A percentile compares a stretch with the other conserved stretches of the same genome.
These are phyloP conservation scores for Cenococcum geophilum DNA, from an alignment of 495 filamentous ascomycete species.

Conservation along the genomic window DNA sequence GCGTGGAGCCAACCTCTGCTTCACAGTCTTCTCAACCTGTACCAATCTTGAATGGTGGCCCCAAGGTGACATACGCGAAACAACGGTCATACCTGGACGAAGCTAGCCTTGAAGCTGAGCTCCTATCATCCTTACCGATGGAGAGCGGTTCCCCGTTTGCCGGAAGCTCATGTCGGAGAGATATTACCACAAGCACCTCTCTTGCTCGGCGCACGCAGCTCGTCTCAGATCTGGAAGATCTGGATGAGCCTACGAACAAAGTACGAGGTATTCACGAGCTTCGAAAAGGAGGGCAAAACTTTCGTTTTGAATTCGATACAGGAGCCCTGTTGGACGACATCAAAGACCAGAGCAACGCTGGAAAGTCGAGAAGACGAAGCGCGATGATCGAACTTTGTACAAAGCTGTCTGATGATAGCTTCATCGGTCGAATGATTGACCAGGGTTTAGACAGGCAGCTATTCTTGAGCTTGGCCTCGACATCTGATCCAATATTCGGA, in stretches of 20 bases:
- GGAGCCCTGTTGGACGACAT: constrained; percentile 83
- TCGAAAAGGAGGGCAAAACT: constrained; percentile 76
- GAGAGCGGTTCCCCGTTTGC: constrained; percentile 10
- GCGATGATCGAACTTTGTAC: constrained; percentile 52
- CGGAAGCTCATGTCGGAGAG: constrained; percentile 7
- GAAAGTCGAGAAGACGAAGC: constrained; percentile 45
- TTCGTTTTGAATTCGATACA: constrained; percentile 71
- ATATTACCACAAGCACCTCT: not conserved
- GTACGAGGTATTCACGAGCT: constrained; percentile 85
- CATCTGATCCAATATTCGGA: constrained; percentile 44
- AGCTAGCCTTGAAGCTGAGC: constrained; percentile 31
- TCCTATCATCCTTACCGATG: constrained; percentile 26
- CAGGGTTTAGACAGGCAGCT: constrained; percentile 65
- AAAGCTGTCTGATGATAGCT: constrained; percentile 60
- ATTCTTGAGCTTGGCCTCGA: constrained; percentile 44
- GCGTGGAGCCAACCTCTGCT: constrained; percentile 3
- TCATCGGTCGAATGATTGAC: constrained; percentile 68
- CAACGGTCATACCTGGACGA: constrained; percentile 57
- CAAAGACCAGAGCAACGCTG: constrained; percentile 47
- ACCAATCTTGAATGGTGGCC: not conserved
- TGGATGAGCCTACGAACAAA: constrained; percentile 44
- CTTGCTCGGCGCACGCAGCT: constrained; percentile 7
- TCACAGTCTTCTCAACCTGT: constrained; percentile 25
- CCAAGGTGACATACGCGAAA: constrained; percentile 56
- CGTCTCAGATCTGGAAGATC: constrained; percentile 44